Base-by-base conservation (phyloP, 2,329 filamentous ascomycete species). In the Ophiostoma pallidulum region DNA sequence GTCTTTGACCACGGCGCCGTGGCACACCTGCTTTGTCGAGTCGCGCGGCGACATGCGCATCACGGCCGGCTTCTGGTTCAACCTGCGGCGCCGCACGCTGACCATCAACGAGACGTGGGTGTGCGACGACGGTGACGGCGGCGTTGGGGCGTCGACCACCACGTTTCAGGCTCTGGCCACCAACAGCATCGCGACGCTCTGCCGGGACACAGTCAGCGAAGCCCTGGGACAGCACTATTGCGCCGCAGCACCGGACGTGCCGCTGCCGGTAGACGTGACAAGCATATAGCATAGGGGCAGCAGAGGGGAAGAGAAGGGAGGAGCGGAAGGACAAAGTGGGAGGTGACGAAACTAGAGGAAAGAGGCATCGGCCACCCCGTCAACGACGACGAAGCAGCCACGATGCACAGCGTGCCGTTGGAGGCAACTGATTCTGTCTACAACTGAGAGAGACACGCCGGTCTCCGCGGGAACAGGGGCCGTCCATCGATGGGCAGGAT, bases 61-160 rank as follows among this genome's bases (percentile, higher is more conserved):
- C 31, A 22, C 18, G 10, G 47, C 48, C 18, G 20, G 38, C 13
- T 54, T 54, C n/a, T 47, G 31, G 13, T 54, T 48, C 24, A 47
- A 54, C 16, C 37, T 50, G 31, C 31, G 4, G 3, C 29, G n/a
- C 3, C 38, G 39, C 35, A 36, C 39, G 44, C 18, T 54, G 36
- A 54, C 50, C 2, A 36, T 54, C n/a, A 50, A 53, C 26, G 53
- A 54, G 48, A 54, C 53, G 14, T 54, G 53, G 53, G 28, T 47
- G 58, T 13, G 28, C 50, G 41, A 62, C 12, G 44, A 61, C 12
- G 32, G 28, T 8, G 8, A n/a, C 3, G 26, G 2, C 12, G 9
- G 14, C 22, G 26, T n/a, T 6, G 16, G 14, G 9, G n/a, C 38
- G 32, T 19, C 19, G 7, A 37, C 8, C 22, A 14, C 16, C 2